Base-by-base conservation (phyloP, 768 basidiomycete genomes). In the Tremella yokohamensis region DNA sequence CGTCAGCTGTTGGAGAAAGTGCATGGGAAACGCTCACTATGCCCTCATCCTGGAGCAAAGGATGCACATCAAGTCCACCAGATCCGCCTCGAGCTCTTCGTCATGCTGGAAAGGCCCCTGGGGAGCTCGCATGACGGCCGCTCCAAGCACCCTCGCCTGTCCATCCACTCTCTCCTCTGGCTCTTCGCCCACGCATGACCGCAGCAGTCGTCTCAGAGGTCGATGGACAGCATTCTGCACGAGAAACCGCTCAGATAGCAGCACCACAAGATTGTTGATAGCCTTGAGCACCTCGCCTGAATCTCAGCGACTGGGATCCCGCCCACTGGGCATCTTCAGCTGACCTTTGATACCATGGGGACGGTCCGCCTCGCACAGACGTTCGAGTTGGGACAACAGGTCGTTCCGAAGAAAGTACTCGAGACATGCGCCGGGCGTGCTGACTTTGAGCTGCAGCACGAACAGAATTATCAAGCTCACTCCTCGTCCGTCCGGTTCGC, bases 321-420 rank as follows among this genome's bases (percentile, higher is more conserved):
- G 2, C 15, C 49, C 7, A 22, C 15, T 22, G 19, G 12, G 26
- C 39, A 2, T 44, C 7, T 9, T n/a, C 8, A 19, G 44, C 62
- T 47, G 22, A 73, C 74, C 65, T 73, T 93, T 89, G 63, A 91
- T 86, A n/a, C 92, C 94, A 40, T 84, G 83, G 0, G 90, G 92
- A 22, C 87, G 82, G 74, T 97, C 92, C 0, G 82, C 75, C 70
- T 92, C 87, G 69, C 89, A 90, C 24, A 93, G 83, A 61, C 84
- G 84, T 58, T 93, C 94, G 9, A 98, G 85, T 1, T 84, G 84
- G 0, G 86, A 85, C 22, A 97, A 79, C 1, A 94, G 83, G 80
- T 92, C 90, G 63, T 93, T 87, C 80, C 90, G 90, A 29, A 98
- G 78, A 22, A 94, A 82, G 75, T 90, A 93, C 76, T 97, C 93